Base-by-base conservation (phyloP, 768 basidiomycete species). In the Kwoniella dendrophila region DNA sequence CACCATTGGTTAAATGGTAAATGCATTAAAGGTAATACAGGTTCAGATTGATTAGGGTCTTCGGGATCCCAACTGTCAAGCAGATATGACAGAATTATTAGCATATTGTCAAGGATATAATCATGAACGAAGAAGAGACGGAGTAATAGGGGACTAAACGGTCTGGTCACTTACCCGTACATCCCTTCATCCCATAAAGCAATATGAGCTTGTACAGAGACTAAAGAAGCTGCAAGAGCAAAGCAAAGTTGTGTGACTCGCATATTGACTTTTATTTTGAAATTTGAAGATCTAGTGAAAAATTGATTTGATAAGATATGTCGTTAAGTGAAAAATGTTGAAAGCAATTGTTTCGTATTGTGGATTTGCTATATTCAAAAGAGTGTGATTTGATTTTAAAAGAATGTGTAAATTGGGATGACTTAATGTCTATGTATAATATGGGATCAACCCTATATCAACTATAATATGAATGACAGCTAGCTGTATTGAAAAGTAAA, bases 1-100 rank as follows among this genome's bases (percentile, higher is more conserved):
- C 76, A 78, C 76, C 76, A 78, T 38, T 71, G 50, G 54, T 62
- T 56, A 54, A 76, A 76, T 3, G 74, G 40, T 40, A 74, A 61
- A 51, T 74, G 40, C 43, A 58, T 56, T 20, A 78, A 61, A 1
- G 76, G 76, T 1, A 61, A 63, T 11, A 76, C 72, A 16, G 70
- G 69, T 29, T 78, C 69, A 43, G 60, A 58, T 40, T 76, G 69
- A 36, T 76, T 75, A 10, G 70, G 69, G 40, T 75, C 70, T n/a
- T 60, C 47, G 0, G 73, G 71, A 45, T 73, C 68, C 53, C 56
- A 73, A 5, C 71, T 72, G 53, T 27, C 6, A 26, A 6, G 22
- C 47, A 26, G n/a, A 38, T n/a, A 32, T 12, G 29, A 47, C 41
- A 29, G 18, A 10, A 33, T 38, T 2, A 16, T 30, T 26, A 22